Evolutionary conservation across 2,329 filamentous ascomycete species (phyloP).

Genomic region (Exophiala sideris): DNA sequence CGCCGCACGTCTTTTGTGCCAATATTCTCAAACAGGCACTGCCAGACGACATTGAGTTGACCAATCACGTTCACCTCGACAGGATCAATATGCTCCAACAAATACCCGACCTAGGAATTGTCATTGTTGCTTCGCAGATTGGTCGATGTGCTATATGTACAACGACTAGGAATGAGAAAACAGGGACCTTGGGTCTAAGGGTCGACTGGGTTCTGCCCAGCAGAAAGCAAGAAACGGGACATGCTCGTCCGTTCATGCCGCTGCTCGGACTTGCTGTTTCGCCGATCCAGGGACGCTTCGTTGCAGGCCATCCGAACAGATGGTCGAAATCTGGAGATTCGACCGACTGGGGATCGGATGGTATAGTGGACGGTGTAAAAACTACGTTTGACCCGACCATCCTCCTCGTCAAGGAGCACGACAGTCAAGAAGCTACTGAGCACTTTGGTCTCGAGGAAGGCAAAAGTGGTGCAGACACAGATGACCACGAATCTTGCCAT

Average conservation of each 20-base stretch:
- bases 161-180: constrained; percentile 42
- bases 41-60: constrained; percentile 13
- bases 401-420: constrained; percentile 11
- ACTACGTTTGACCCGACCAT: constrained; percentile 24
- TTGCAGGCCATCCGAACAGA: constrained; percentile 4
- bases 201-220: constrained; percentile 57
- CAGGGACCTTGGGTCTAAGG: constrained; percentile 46
- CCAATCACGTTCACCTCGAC: constrained; percentile 17
- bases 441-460: not conserved
- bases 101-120: constrained; percentile 57
- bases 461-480: not conserved
- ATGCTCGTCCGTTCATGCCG: constrained; percentile 40
- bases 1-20: constrained; percentile 27
- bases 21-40: constrained; percentile 26
- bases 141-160: constrained; percentile 55
- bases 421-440: not conserved
- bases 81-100: constrained; percentile 58
- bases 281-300: constrained; percentile 50
- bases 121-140: constrained; percentile 56
- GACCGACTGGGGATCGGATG: constrained; percentile 20
- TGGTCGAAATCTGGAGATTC: constrained; percentile 22
- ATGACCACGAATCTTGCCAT: constrained; percentile 2
- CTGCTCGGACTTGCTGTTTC: constrained; percentile 56
- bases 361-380: constrained; percentile 21
- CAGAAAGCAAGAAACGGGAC: constrained; percentile 45